Base-by-base conservation (phyloP, 495 filamentous ascomycete genomes). In the Annulohypoxylon maeteangense region DNA sequence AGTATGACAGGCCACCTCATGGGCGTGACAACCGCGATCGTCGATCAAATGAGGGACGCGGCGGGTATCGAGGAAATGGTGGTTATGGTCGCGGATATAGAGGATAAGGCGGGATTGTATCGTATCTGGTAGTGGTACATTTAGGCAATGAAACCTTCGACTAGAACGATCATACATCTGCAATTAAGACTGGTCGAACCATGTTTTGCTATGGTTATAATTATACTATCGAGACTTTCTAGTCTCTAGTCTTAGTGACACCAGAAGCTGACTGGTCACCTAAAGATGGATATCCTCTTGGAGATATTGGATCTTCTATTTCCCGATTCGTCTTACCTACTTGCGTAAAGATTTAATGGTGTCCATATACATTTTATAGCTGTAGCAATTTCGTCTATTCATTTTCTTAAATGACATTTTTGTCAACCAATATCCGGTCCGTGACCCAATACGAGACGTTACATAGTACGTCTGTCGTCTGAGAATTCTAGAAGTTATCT, bases 21-120 rank as follows among this genome's bases (percentile, higher is more conserved):
- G 48, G 59, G 0, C 60, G 63, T 57, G 65, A 73, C 50, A 57
- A 63, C 25, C 61, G 63, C 47, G 66, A 68, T 31, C 47, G 53
- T 67, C 75, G 72, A 55, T 58, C 58, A 7, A 65, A 77, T 38
- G 64, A 75, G 25, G 36, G 68, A 44, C 67, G 76, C 27, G 65
- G 72, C 44, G 62, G 62, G 25, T 70, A 76, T 57, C 66, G 72
- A 45, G 68, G 71, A 32, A 71, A 66, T 56, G 22, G 48, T 6
- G 50, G 42, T 34, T 32, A 47, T 42, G 58, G 60, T 14, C 12
- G 36, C 29, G 27, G 31, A 57, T 18, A 54, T 54, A 57, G 54
- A 32, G 22, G 54, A 57, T 57, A 34, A 14, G 11, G 20, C 14
- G 36, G 20, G 22, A 57, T 29, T 29, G 47, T 27, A 29, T 14